Evolutionary conservation across 805 yeast genomes (phyloP).

Genomic region (Suhomyces sp.): DNA sequence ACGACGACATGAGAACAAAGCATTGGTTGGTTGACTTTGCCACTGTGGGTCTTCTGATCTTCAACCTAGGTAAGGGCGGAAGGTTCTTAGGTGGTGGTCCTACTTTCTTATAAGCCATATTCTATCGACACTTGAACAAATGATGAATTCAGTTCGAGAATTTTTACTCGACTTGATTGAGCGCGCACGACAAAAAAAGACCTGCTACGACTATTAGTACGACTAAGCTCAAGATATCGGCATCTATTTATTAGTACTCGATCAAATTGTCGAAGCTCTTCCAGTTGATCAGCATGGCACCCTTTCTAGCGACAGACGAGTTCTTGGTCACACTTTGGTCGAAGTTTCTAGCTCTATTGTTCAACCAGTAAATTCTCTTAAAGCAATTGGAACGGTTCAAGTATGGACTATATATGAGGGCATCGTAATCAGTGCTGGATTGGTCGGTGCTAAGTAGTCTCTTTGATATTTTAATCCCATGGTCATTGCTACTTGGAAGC

Average conservation of each 20-base stretch:
- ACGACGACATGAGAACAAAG: slow-evolving; percentile 74
- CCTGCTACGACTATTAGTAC: no score
- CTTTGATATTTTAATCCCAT: not conserved
- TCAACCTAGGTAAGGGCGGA: slow-evolving; percentile 74
- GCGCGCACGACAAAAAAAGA: slow-evolving; percentile 6
- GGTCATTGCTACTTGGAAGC: not conserved
- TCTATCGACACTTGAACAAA: not conserved
- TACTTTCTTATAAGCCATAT: slow-evolving; percentile 45
- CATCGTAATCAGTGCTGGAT: slow-evolving; percentile 15
- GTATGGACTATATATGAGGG: slow-evolving; percentile 26
- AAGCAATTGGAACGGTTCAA: slow-evolving; percentile 17
- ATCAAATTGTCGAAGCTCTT: slow-evolving; percentile 8
- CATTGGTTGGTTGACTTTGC: slow-evolving; percentile 67
- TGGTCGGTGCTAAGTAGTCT: not conserved
- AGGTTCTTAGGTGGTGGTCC: slow-evolving; percentile 39
- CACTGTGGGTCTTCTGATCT: slow-evolving; percentile 62
- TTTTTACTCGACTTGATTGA: slow-evolving; percentile 2
- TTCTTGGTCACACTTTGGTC: slow-evolving; percentile 3
- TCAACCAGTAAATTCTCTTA: slow-evolving; percentile 34
- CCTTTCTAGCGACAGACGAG: not conserved
- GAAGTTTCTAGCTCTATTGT: slow-evolving; percentile 3
- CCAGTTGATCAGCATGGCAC: slow-evolving; percentile 5
- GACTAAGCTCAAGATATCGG: no score
- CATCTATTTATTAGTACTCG: slow-evolving; percentile 5
- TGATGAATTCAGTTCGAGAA: not conserved